Evolutionary conservation across 2,329 filamentous ascomycete genomes (phyloP), one percentile per base, ranked within the genome.

Genomic region (Bipolaris gigantea): DNA sequence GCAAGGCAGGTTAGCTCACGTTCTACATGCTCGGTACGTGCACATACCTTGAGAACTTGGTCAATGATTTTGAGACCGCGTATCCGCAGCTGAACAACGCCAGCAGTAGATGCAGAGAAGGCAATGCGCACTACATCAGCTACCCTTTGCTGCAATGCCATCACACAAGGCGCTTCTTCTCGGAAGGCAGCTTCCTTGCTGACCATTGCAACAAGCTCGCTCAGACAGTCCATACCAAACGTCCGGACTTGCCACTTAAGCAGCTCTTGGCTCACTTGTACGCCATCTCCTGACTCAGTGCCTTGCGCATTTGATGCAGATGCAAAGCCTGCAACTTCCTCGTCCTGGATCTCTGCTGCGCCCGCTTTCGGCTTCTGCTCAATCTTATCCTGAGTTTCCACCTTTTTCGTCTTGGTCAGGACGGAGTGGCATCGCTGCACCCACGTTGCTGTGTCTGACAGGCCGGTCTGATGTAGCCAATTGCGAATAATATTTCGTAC

Each of bases 91-190:
- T 96, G 89, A 21, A 96, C 84, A 0, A 99, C 92, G 61, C 89
- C 90, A 2, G 93, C 93, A 0, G 94, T 99, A 1, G 93, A 97
- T 0, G 94, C 94, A 10, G 94, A 97, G 74, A 99, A 99, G 0
- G 94, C 93, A 82, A 97, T 96, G 46, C 92, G 87, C 53, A 99
- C 91, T 21, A 99, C 90, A 72, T 99, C 94, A 3, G 90, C 92
- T 51, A 99, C 85, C 67, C 86, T 88, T 56, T 85, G 83, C 73
- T 99, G 92, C 23, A 99, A 78, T 4, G 89, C 90, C 41, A 83
- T 76, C 68, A 95, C 89, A 4, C 92, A 90, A 3, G 83, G 80
- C 5, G 92, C 92, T 34, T 92, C 89, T 32, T 90, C 89, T 56
- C 92, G 88, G 27, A 88, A 85, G 18, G 89, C 81, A 21, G 90